Base-by-base conservation (phyloP, 495 filamentous ascomycete genomes). In the Staphylotrichum longicolle region DNA sequence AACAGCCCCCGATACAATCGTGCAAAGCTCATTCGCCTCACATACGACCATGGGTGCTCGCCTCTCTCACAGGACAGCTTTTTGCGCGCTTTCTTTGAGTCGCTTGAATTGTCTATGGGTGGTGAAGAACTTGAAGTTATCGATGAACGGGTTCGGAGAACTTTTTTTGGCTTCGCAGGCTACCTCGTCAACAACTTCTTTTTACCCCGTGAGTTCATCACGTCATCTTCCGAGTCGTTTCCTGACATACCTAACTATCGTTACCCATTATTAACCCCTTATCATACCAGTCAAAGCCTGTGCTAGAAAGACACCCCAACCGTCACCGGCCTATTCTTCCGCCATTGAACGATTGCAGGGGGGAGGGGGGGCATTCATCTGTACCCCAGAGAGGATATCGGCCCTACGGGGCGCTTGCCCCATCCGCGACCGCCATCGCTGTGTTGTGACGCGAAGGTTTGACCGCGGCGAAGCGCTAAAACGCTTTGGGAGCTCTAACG, bases 111-210 rank as follows among this genome's bases (percentile, higher is more conserved):
- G 44, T 55, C 64, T 10, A 47, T 64, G 27, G 59, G 58, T n/a
- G 63, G 55, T 7, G 61, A 63, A 30, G 57, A 67, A 12, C 52
- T 60, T 10, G 57, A 67, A 12, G 55, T 60, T 10, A 30, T 66
- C 34, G 54, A 35, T 10, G 58, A 58, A 27, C 42, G 54, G 8
- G 53, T 67, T 35, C 62, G n/a, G 47, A 54, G 27, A 46, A 20
- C 59, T 69, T 11, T 63, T 11, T 63, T 64, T 53, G 55, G 32
- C 53, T 69, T 71, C 42, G 66, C 64, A 10, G 66, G 67, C 12
- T 62, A 69, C 47, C 61, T 71, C 35, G 34, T 68, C 0, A 48
- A 71, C 44, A 64, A 66, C 47, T 71, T 71, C 66, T 71, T 69
- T 55, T 27, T 71, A 33, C 64, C 64, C 34, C 30, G 54, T 56